Percentiles rank a stretch among this genome's conserved stretches.
Evolutionary conservation across 1,284 basidiomycete genomes (phyloP).

Genomic region (Heterobasidion annosum): DNA sequence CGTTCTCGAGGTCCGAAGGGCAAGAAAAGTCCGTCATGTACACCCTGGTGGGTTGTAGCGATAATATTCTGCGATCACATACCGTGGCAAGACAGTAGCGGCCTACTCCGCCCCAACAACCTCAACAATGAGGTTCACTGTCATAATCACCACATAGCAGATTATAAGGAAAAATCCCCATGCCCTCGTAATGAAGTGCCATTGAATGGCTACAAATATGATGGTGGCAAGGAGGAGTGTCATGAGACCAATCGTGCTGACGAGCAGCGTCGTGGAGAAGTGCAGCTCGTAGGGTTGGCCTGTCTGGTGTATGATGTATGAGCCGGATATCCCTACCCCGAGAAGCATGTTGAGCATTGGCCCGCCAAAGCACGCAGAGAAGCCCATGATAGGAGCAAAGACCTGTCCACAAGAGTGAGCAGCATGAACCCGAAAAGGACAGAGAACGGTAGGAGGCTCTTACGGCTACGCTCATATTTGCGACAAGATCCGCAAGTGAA

Average conservation of each 20-base stretch:
- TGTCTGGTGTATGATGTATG: conserved; percentile 59
- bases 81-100: not conserved
- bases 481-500: conserved; percentile 92
- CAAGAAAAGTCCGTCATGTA: not conserved
- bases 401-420: conserved; percentile 29
- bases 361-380: conserved; percentile 90
- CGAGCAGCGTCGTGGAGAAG: conserved; percentile 78
- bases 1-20: not conserved
- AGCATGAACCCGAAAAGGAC: not conserved
- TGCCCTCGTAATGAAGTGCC: conserved; percentile 63
- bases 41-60: not conserved
- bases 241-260: conserved; percentile 76
- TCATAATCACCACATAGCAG: conserved; percentile 70
- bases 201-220: conserved; percentile 78
- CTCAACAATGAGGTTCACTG: conserved; percentile 71
- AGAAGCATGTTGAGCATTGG: conserved; percentile 97
- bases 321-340: conserved; percentile 76
- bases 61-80: not conserved
- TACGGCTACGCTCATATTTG: conserved; percentile 89
- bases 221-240: conserved; percentile 70
- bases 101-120: conserved; percentile 13
- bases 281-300: conserved; percentile 58
- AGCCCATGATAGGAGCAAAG: conserved; percentile 83
- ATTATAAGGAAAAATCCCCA: conserved; percentile 79
- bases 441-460: conserved; percentile 10